phyloP scores from a whole-genome alignment of 257 asterid genomes.

The Capsicum rhomboideum region DNA sequence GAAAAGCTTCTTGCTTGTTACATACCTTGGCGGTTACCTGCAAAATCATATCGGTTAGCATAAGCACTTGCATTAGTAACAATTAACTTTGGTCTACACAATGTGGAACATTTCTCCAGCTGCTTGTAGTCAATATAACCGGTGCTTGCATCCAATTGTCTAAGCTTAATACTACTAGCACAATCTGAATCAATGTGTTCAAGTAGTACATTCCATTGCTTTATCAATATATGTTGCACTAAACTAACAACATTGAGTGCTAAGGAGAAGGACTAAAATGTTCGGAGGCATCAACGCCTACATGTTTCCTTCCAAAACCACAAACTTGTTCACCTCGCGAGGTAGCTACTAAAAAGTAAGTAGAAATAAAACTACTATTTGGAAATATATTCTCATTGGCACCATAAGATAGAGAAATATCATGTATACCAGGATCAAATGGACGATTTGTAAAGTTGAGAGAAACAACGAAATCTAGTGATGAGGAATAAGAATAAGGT shows the following conservation, averaged over 20 bases:
- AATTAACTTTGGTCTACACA: not conserved
- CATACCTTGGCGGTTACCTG: not conserved
- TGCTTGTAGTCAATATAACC: constrained; percentile 18
- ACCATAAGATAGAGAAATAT: not conserved
- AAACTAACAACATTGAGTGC: not conserved
- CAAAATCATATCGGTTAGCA: not conserved
- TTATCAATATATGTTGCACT: constrained; percentile 35
- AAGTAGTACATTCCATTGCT: constrained; percentile 57
- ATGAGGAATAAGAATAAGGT: no score
- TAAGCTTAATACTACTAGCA: no score
- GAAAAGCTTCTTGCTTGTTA: not conserved
- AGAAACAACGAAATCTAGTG: no score
- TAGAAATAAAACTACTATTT: no score
- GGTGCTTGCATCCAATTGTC: no score
- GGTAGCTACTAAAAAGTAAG: no score
- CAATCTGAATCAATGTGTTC: constrained; percentile 23
- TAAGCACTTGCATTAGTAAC: not conserved
- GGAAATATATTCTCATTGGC: not conserved
- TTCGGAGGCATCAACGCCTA: not conserved
- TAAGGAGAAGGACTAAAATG: not conserved
- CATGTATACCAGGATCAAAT: not conserved
- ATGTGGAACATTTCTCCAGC: constrained; percentile 17
- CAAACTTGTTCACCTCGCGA: not conserved
- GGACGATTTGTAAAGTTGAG: no score
- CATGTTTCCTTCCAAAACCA: not conserved